Evolutionary conservation across 2,329 filamentous ascomycete species (phyloP).

Genomic region (Rhytidhysteron rufulum): DNA sequence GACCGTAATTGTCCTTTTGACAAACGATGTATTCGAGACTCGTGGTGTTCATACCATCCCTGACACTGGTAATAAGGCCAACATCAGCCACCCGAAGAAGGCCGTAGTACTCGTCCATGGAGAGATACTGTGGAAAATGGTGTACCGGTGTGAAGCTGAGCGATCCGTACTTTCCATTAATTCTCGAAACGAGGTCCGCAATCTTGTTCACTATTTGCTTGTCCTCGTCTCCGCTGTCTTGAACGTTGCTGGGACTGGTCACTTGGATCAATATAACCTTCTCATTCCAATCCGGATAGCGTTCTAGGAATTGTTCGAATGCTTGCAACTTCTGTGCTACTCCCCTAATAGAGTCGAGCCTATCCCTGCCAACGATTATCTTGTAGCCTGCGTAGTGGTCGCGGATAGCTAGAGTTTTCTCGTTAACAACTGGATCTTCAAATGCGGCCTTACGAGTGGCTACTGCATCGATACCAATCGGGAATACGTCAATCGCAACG

Average conservation of each 20-base stretch:
- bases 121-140: conserved; percentile 91
- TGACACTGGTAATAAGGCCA: conserved; percentile 89
- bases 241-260: conserved; percentile 78
- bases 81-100: conserved; percentile 87
- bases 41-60: conserved; percentile 97
- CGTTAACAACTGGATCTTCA: conserved; percentile 63
- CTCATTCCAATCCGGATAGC: conserved; percentile 87
- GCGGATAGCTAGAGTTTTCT: conserved; percentile 68
- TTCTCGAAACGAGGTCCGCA: conserved; percentile 83
- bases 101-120: conserved; percentile 88
- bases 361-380: conserved; percentile 90
- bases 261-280: conserved; percentile 94
- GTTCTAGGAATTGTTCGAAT: conserved; percentile 86
- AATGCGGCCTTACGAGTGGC: conserved; percentile 74
- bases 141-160: conserved; percentile 87
- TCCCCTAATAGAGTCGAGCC: conserved; percentile 87
- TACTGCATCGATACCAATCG: conserved; percentile 88
- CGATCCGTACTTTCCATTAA: conserved; percentile 87
- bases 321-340: conserved; percentile 95
- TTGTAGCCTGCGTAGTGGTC: conserved; percentile 84
- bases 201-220: conserved; percentile 84
- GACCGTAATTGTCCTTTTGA: conserved; percentile 81
- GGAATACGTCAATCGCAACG: conserved; percentile 88
- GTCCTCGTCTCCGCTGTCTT: conserved; percentile 70
- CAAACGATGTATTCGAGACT: conserved; percentile 92